Evolutionary conservation across 2,329 filamentous ascomycete species (phyloP), one percentile per base, ranked within the genome.

Genomic region (Aspergillus arachidicola): DNA sequence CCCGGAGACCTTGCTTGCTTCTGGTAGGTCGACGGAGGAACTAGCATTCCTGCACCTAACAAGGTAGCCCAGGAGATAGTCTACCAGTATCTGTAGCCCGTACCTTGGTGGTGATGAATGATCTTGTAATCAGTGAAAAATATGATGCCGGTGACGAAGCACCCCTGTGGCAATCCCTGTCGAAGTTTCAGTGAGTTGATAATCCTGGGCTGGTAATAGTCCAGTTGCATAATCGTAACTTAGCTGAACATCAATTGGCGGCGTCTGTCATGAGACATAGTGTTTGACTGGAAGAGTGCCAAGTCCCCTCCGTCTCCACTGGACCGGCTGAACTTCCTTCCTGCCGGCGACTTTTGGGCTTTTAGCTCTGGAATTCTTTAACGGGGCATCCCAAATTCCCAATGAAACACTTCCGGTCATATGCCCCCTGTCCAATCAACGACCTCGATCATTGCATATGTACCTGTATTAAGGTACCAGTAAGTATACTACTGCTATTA

Each of bases 321-420:
- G n/a, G 34, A 38, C 51, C 51, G 51, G 51, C 3, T 26, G 51
- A 38, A 55, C 51, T 55, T 55, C 51, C 51, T 23, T 55, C 51
- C 51, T 34, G 30, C 51, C 51, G 51, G 23, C 34, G 36, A n/a
- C 26, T 38, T 38, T 38, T 38, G n/a, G n/a, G 28, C 6, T 53
- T 53, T 53, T 53, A 21, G 38, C 38, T 41, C 38, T 41, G 14
- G 16, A 41, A n/a, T 10, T 41, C 19, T 6, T 9, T 7, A 14
- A 34, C 43, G 23, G 45, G 4, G 45, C 6, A 26, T 16, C 12
- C 23, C 23, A 23, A 23, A 23, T 2, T 23, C 23, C 23, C 23
- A 48, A 48, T 48, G 23, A 48, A 26, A 48, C 45, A 14, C 45
- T 0, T 28, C 45, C 21, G 12, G 23, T 28, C 45, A 26, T 23